A percentile compares a stretch with the other conserved stretches of the same genome.
phyloP scores from a whole-genome alignment of 306 rosid species.

The Fragaria iinumae region DNA sequence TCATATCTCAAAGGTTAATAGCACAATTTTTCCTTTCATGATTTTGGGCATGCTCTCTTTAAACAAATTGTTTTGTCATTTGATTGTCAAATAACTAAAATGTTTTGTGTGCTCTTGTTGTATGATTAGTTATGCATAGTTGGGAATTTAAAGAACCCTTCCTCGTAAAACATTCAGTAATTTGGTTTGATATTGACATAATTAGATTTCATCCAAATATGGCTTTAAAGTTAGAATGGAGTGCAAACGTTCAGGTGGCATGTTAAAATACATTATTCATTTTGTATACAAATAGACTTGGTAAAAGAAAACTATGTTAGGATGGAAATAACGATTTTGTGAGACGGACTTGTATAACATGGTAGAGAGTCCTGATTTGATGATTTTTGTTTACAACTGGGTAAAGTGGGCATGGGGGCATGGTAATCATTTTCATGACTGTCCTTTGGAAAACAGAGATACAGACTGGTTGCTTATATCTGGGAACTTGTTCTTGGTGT shows the following conservation, averaged over 20 bases:
- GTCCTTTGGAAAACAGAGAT: neutral
- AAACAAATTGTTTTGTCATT: neutral
- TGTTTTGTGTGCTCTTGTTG: neutral
- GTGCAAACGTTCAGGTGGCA: neutral
- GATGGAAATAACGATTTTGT: neutral
- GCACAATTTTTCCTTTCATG: neutral
- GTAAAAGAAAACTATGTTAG: neutral
- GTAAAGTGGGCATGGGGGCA: conserved; percentile 15
- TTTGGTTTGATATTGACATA: neutral
- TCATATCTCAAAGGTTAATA: conserved; percentile 89
- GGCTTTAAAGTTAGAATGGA: neutral
- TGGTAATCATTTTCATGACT: conserved; percentile 15
- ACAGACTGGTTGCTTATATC: conserved; percentile 25
- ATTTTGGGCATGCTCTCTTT: conserved; percentile 3
- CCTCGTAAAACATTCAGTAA: neutral
- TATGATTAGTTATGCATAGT: neutral
- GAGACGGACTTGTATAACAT: neutral
- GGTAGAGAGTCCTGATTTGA: neutral
- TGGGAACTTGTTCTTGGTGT: conserved; percentile 15
- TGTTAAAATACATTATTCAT: neutral
- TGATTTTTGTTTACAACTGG: neutral
- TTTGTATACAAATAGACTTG: neutral
- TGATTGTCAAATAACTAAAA: neutral
- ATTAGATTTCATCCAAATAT: neutral
- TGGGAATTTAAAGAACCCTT: conserved; percentile 11